These are phyloP conservation scores for Tremellales sp. DNA, from an alignment of 1,284 basidiomycete species.

Conservation along the genomic window DNA sequence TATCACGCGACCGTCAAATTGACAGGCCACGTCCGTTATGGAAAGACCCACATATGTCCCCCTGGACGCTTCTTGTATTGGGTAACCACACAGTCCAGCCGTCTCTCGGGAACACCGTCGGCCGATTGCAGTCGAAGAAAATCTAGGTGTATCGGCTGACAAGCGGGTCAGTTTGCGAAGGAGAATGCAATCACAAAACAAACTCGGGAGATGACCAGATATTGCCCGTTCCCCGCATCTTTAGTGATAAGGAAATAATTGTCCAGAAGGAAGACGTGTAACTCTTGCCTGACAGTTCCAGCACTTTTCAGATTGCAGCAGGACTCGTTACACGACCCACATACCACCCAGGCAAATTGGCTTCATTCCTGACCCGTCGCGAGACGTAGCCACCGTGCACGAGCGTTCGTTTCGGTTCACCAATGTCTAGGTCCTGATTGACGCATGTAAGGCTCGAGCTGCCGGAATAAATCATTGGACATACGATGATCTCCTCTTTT, in stretches of 20 bases:
- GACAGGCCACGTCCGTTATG: neutral
- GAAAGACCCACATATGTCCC: slow-evolving; percentile 13
- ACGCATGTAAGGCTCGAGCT: slow-evolving; percentile 5
- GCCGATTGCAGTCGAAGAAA: slow-evolving; percentile 24
- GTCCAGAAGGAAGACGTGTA: slow-evolving; percentile 35
- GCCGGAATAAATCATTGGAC: slow-evolving; percentile 19
- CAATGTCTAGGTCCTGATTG: slow-evolving; percentile 68
- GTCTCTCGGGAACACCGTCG: slow-evolving; percentile 31
- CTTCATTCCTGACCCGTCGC: slow-evolving; percentile 33
- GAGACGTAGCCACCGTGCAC: slow-evolving; percentile 57
- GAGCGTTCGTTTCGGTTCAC: slow-evolving; percentile 66
- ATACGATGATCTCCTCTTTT: slow-evolving; percentile 72
- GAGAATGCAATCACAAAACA: slow-evolving; percentile 2
- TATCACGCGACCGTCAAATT: neutral
- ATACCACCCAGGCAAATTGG: slow-evolving; percentile 40
- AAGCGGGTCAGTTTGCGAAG: neutral
- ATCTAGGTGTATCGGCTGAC: slow-evolving; percentile 36
- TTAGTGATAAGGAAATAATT: slow-evolving; percentile 38
- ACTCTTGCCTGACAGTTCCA: slow-evolving; percentile 28
- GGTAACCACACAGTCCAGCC: slow-evolving; percentile 23
- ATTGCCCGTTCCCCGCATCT: slow-evolving; percentile 33
- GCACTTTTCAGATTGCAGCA: neutral
- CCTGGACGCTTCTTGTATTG: slow-evolving; percentile 16
- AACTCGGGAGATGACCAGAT: slow-evolving; percentile 35
- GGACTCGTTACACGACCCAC: neutral